Evolutionary conservation across 2,329 filamentous ascomycete genomes (phyloP), one percentile per base, ranked within the genome.

Genomic region (Orbilia blumenaviensis): DNA sequence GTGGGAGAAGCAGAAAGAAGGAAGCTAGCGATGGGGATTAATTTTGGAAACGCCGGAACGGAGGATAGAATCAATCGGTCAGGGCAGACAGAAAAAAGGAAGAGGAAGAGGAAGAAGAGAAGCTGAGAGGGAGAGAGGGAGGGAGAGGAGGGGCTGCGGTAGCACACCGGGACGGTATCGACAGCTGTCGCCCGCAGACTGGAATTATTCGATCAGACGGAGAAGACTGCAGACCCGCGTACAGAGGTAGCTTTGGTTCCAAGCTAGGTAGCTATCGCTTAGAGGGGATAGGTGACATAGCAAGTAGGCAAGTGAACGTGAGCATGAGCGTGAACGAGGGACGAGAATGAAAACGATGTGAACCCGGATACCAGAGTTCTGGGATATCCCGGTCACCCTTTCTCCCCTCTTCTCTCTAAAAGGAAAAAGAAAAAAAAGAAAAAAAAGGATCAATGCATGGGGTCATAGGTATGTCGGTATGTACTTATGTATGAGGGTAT

Each of bases 321-420:
- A n/a, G n/a, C n/a, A n/a, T n/a, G n/a, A n/a, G n/a, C n/a, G n/a
- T n/a, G n/a, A n/a, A n/a, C 32, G 5, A 34, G 32, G 32, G 32
- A 34, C 6, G 32, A 12, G 32, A 12, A 6, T 34, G 5, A 34
- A n/a, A n/a, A n/a, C n/a, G n/a, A n/a, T n/a, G n/a, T 14, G 6
- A 46, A 46, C 42, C 52, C 32, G 52, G 52, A 56, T 56, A 56
- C 52, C 32, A 38, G 32, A 56, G 52, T 38, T 38, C 52, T 56
- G 32, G 52, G 29, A 56, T 34, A 56, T 21, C 32, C 52, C 14
- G 32, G 52, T 18, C 48, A 34, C n/a, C n/a, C n/a, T n/a, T n/a
- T n/a, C n/a, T n/a, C n/a, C n/a, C n/a, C n/a, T n/a, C n/a, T n/a
- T n/a, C n/a, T n/a, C n/a, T n/a, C n/a, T n/a, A n/a, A n/a, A n/a